These are phyloP conservation scores for Avena eriantha DNA, from an alignment of 176 grass and related monocot genomes.

Conservation along the genomic window DNA sequence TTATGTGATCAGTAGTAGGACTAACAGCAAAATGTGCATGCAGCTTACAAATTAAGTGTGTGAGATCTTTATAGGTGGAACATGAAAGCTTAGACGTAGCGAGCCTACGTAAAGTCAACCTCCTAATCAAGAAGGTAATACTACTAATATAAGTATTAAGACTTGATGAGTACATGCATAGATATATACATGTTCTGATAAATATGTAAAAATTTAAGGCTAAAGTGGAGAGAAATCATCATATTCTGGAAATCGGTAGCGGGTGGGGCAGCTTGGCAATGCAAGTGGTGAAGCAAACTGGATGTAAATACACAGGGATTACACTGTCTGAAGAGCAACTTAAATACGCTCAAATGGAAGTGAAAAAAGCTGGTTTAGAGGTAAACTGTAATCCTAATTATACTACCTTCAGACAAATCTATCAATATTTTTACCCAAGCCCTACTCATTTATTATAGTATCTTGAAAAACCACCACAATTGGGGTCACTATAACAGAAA, in stretches of 20 bases:
- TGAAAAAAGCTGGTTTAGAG: conserved; percentile 64
- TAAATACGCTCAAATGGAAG: conserved; percentile 56
- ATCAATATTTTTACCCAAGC: neutral
- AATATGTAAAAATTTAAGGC: conserved; percentile 44
- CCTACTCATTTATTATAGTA: neutral
- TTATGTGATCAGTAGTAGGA: neutral
- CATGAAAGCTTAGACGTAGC: conserved; percentile 77
- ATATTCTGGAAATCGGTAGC: conserved; percentile 75
- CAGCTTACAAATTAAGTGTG: neutral
- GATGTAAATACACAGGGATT: conserved; percentile 75
- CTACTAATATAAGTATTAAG: neutral
- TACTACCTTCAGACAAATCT: neutral
- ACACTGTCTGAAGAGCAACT: conserved; percentile 70
- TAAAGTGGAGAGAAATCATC: conserved; percentile 56
- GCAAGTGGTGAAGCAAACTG: conserved; percentile 63
- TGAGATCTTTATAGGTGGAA: conserved; percentile 52
- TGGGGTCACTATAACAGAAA: no score
- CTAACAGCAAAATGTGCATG: neutral
- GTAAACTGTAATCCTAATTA: conserved; percentile 19
- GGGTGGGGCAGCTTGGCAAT: conserved; percentile 75
- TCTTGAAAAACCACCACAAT: neutral
- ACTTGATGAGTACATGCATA: neutral
- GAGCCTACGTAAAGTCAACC: conserved; percentile 68
- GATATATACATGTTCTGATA: neutral
- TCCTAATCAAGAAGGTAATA: conserved; percentile 84